Evolutionary conservation across 352 stramenopile genomes (phyloP).

Genomic region (Globisporangium acanthophoron): DNA sequence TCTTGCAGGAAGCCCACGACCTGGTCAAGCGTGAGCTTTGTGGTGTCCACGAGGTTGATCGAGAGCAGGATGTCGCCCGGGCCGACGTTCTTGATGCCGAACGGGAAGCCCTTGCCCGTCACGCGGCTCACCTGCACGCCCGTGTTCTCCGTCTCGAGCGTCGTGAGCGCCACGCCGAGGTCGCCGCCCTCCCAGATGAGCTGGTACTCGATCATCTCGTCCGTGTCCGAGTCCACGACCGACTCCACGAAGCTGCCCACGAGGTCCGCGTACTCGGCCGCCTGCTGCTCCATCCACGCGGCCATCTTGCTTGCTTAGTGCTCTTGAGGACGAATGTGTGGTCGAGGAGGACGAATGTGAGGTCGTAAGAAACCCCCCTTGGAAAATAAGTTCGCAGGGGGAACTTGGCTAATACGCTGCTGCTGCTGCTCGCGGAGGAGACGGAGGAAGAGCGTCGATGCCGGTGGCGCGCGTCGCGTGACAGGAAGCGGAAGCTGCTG

Average conservation of each 20-base stretch:
- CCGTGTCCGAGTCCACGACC: slow-evolving; percentile 73
- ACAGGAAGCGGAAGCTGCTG: no score
- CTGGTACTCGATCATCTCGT: slow-evolving; percentile 86
- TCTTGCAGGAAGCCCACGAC: slow-evolving; percentile 80
- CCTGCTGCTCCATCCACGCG: slow-evolving; percentile 82
- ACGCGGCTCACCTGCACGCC: slow-evolving; percentile 77
- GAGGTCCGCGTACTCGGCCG: slow-evolving; percentile 77
- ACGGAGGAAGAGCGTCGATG: no score
- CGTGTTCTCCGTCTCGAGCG: slow-evolving; percentile 42
- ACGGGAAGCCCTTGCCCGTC: slow-evolving; percentile 83
- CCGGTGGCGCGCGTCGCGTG: no score
- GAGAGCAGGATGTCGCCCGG: slow-evolving; percentile 73
- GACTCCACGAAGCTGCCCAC: slow-evolving; percentile 84
- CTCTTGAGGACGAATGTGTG: no score
- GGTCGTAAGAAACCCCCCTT: no score
- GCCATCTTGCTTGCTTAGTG: slow-evolving; percentile 5
- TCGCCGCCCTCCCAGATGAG: slow-evolving; percentile 87
- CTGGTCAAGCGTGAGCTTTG: slow-evolving; percentile 72
- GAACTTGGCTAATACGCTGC: no score
- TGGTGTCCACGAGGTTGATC: slow-evolving; percentile 81
- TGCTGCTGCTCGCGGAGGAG: no score
- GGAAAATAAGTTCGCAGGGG: no score
- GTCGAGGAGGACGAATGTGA: no score
- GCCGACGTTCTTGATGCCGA: slow-evolving; percentile 86
- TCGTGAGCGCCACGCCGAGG: slow-evolving; percentile 78